Percentiles rank a stretch among this genome's conserved stretches.
Evolutionary conservation across 2,329 filamentous ascomycete species (phyloP).

Genomic region (Colletotrichum sp.): DNA sequence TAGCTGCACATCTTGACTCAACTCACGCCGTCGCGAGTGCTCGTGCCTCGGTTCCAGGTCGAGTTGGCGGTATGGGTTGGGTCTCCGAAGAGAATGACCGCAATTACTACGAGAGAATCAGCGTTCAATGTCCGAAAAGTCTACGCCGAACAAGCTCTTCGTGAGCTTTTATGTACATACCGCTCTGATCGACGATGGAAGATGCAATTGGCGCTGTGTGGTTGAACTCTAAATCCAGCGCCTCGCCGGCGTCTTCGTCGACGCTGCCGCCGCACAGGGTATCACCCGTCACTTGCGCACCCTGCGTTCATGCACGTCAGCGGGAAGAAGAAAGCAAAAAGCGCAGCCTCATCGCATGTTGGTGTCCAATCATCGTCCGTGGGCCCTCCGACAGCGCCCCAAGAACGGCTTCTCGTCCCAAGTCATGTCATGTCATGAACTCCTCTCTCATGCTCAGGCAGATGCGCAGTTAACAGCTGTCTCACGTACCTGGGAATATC

Average conservation of each 20-base stretch:
- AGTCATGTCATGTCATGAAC: not conserved
- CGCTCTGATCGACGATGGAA: constrained; percentile 33
- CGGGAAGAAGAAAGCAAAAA: not conserved
- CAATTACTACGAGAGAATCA: constrained; percentile 37
- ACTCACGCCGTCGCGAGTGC: constrained; percentile 41
- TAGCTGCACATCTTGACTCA: not conserved
- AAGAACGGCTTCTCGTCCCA: not conserved
- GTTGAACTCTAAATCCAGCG: constrained; percentile 16
- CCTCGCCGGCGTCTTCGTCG: constrained; percentile 22
- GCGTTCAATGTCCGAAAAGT: not conserved
- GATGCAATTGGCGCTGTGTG: constrained; percentile 27
- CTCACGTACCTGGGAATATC: constrained; percentile 43
- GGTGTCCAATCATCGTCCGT: not conserved
- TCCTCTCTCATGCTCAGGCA: not conserved
- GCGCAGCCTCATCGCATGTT: not conserved
- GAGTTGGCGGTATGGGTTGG: constrained; percentile 40
- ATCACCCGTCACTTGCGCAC: constrained; percentile 42
- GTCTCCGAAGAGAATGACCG: constrained; percentile 45
- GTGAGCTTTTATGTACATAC: constrained; percentile 30
- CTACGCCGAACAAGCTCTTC: not conserved
- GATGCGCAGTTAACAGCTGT: not conserved
- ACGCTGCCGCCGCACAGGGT: constrained; percentile 42
- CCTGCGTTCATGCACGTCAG: constrained; percentile 28
- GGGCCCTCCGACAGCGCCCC: not conserved
- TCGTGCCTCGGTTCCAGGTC: constrained; percentile 41